A percentile compares a stretch with the other conserved stretches of the same genome.
Conservation (phyloP, 192 early-diverging fungal species). For the Coemansia sp. region DNA sequence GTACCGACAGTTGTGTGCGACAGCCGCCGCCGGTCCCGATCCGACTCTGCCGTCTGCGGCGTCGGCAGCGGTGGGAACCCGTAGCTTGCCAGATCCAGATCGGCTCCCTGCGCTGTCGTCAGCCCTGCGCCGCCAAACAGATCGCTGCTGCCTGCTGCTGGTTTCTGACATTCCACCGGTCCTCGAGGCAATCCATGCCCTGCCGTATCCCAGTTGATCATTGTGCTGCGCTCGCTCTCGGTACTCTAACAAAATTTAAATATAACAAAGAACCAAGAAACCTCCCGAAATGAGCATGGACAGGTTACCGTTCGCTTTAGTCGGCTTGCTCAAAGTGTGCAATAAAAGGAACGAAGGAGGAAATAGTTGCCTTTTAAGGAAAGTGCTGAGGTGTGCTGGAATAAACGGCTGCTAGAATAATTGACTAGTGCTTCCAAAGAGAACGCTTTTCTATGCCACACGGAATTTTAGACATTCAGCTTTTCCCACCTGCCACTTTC, state of each 20-base stretch:
- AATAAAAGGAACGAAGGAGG: too few relatives aligned
- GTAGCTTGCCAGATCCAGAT: not conserved
- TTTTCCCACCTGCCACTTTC: too few relatives aligned
- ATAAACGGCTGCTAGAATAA: too few relatives aligned
- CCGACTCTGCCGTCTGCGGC: constrained; percentile 14
- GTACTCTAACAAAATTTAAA: not conserved
- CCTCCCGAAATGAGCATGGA: not conserved
- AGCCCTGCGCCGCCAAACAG: not conserved
- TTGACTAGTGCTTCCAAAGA: too few relatives aligned
- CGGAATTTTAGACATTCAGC: too few relatives aligned
- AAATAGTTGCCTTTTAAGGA: too few relatives aligned
- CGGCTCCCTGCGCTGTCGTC: not conserved
- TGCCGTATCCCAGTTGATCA: constrained; percentile 3
- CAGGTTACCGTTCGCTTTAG: too few relatives aligned
- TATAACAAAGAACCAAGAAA: not conserved
- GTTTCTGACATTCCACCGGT: constrained; percentile 3
- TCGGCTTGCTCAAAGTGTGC: too few relatives aligned
- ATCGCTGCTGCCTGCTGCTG: not conserved
- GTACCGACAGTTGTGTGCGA: constrained; percentile 26
- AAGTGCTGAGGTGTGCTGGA: too few relatives aligned
- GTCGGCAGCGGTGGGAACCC: not conserved
- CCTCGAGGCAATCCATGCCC: not conserved
- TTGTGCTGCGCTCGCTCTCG: not conserved
- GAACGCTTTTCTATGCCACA: too few relatives aligned
- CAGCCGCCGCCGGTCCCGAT: constrained; percentile 20